Conservation (phyloP, 148 eudicot species). For the Silene conica region DNA sequence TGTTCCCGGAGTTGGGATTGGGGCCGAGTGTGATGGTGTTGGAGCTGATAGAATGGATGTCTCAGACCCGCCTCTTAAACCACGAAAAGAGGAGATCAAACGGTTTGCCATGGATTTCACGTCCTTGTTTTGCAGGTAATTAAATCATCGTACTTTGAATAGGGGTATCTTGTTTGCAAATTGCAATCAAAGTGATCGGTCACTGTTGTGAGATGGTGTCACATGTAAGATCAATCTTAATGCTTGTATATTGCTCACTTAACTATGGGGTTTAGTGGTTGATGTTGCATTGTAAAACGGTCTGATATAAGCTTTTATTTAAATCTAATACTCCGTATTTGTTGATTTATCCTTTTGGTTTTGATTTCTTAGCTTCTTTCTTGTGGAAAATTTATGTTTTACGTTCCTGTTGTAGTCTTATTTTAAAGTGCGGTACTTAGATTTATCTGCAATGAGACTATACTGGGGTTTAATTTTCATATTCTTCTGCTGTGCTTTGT, state of each 20-base stretch:
- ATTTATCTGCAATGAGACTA: neutral
- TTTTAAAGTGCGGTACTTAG: neutral
- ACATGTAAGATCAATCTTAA: no score
- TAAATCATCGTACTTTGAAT: neutral
- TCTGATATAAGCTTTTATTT: neutral
- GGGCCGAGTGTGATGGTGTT: slow-evolving; percentile 20
- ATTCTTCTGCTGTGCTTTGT: neutral
- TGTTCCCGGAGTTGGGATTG: slow-evolving; percentile 19
- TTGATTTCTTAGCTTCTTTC: neutral
- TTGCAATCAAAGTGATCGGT: neutral
- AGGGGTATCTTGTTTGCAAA: neutral
- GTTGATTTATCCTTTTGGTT: neutral
- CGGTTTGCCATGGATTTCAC: slow-evolving; percentile 58
- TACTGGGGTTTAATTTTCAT: slow-evolving; percentile 1
- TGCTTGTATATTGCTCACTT: no score
- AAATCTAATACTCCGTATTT: neutral
- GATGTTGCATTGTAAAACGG: no score
- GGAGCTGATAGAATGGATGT: slow-evolving; percentile 21
- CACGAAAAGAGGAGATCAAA: slow-evolving; percentile 39
- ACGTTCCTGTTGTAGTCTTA: neutral
- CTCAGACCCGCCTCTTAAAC: slow-evolving; percentile 24
- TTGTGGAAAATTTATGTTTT: neutral
- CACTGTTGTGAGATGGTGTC: neutral
- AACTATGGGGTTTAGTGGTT: no score
- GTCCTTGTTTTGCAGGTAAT: slow-evolving; percentile 72